These are phyloP conservation scores for Hanseniaspora lindneri DNA, from an alignment of 805 yeast species.

Conservation along the genomic window DNA sequence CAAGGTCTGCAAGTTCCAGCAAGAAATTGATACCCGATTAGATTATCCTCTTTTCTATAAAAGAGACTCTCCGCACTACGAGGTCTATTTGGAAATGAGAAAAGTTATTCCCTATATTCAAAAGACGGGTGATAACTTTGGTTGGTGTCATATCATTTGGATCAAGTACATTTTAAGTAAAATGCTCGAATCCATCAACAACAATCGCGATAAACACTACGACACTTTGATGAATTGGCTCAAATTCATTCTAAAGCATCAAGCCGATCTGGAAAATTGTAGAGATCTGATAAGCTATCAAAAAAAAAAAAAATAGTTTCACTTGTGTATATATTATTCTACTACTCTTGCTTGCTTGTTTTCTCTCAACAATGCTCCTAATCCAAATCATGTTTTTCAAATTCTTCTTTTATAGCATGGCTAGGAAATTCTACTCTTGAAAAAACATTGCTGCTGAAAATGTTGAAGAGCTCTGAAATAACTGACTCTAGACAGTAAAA, in stretches of 20 bases:
- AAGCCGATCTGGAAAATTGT: slow-evolving; percentile 15
- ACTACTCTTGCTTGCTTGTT: not conserved
- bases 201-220: slow-evolving; percentile 16
- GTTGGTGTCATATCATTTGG: slow-evolving; percentile 17
- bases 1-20: slow-evolving; percentile 40
- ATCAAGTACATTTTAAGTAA: slow-evolving; percentile 15
- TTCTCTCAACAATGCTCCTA: too few relatives aligned
- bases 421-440: slow-evolving; percentile 15
- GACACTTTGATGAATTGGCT: slow-evolving; percentile 16
- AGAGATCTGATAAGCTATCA: slow-evolving; percentile 15
- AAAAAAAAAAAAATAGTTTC: slow-evolving; percentile 8
- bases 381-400: slow-evolving; percentile 13
- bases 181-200: slow-evolving; percentile 14
- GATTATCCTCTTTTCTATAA: slow-evolving; percentile 52
- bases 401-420: not conserved
- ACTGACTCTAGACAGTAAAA: slow-evolving; percentile 28
- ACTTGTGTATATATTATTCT: not conserved
- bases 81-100: slow-evolving; percentile 16
- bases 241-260: slow-evolving; percentile 15
- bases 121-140: slow-evolving; percentile 3
- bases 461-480: slow-evolving; percentile 22
- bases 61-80: slow-evolving; percentile 16
- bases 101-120: slow-evolving; percentile 15
- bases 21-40: slow-evolving; percentile 39
- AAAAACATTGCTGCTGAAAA: slow-evolving; percentile 22